Evolutionary conservation across 2,329 filamentous ascomycete species (phyloP).

Genomic region (Hypoxylon sp.): DNA sequence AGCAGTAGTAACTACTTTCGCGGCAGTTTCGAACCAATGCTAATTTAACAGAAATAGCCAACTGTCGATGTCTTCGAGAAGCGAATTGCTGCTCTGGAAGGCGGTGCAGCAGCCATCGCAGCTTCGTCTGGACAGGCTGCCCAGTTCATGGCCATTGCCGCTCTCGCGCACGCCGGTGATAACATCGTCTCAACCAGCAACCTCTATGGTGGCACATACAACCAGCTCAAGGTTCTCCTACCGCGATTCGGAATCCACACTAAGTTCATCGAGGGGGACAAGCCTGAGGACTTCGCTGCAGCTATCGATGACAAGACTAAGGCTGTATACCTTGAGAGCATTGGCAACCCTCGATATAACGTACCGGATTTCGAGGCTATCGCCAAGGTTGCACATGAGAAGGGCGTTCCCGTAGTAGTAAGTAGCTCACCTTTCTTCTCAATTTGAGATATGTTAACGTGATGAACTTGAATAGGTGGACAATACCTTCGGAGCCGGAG

Average conservation of each 20-base stretch:
- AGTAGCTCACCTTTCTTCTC: conserved; percentile 47
- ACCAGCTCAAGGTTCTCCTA: conserved; percentile 94
- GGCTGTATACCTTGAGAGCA: conserved; percentile 91
- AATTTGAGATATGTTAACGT: conserved; percentile 11
- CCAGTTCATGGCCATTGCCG: conserved; percentile 89
- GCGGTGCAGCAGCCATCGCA: conserved; percentile 88
- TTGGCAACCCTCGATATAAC: conserved; percentile 95
- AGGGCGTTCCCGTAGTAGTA: conserved; percentile 76
- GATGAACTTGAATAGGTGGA: conserved; percentile 72
- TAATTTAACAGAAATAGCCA: conserved; percentile 67
- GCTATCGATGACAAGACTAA: conserved; percentile 95
- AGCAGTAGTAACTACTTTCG: conserved; percentile 57
- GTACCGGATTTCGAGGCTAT: conserved; percentile 92
- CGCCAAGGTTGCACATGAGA: conserved; percentile 80
- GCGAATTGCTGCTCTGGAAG: conserved; percentile 94
- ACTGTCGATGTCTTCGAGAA: conserved; percentile 98
- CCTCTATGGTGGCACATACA: conserved; percentile 95
- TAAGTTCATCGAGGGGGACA: conserved; percentile 89
- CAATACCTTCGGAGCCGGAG: conserved; percentile 95
- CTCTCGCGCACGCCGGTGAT: conserved; percentile 89
- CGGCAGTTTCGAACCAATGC: neutral
- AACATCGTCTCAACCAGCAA: conserved; percentile 94
- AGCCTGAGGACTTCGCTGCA: conserved; percentile 81
- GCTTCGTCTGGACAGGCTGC: conserved; percentile 89
- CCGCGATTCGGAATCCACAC: conserved; percentile 89